Evolutionary conservation across 306 rosid genomes (phyloP).

Genomic region (Castanopsis chinensis): DNA sequence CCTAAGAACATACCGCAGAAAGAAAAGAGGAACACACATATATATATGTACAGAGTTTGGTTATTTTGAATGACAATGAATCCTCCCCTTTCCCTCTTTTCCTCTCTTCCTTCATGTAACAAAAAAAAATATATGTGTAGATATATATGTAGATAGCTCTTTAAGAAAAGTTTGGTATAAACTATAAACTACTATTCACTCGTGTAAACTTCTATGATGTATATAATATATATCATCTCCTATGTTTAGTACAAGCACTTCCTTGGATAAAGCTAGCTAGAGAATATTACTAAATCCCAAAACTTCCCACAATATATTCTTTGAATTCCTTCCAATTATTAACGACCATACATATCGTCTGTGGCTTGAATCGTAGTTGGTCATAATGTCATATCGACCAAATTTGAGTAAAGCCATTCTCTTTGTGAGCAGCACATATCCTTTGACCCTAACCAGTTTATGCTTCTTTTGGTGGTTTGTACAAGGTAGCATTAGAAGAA

Average conservation of each 20-base stretch:
- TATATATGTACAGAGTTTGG: conserved; percentile 12
- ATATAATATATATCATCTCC: background rate
- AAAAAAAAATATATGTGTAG: too few species aligned
- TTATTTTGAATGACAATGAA: conserved; percentile 2
- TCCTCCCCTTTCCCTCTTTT: background rate
- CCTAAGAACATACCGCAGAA: conserved; percentile 22
- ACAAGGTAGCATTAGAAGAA: too few species aligned
- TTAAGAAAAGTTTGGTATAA: background rate
- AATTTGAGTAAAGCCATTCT: background rate
- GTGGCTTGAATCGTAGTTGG: too few species aligned
- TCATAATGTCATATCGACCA: background rate
- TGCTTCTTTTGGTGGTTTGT: too few species aligned
- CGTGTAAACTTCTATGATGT: background rate
- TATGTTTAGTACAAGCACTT: background rate
- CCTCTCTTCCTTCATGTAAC: conserved; percentile 6
- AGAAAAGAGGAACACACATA: conserved; percentile 11
- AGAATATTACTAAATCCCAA: background rate
- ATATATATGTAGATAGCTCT: conserved; percentile 4
- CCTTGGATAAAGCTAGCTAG: background rate
- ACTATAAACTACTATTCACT: background rate
- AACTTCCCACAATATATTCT: background rate
- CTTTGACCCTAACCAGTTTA: too few species aligned
- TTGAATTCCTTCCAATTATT: background rate
- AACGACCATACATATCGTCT: too few species aligned
- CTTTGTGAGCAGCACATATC: too few species aligned